A percentile compares a stretch with the other conserved stretches of the same genome.
phyloP scores from a whole-genome alignment of 495 filamentous ascomycete species.

The Viridothelium virens region DNA sequence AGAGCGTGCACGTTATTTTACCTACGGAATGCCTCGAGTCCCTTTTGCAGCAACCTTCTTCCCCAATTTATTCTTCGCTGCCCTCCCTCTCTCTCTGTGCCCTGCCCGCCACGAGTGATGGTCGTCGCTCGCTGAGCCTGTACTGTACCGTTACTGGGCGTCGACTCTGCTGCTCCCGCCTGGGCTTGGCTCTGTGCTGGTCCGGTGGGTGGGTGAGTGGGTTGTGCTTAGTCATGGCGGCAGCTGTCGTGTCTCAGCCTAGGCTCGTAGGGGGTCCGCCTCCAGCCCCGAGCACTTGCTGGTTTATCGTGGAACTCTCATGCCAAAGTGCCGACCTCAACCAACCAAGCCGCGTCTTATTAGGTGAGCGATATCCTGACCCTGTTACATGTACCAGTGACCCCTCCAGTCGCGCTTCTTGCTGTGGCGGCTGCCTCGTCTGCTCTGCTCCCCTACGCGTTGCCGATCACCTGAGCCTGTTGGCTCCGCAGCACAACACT shows the following conservation, averaged over 20 bases:
- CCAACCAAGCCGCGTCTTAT: slow-evolving; percentile 8
- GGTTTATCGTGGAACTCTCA: slow-evolving; percentile 10
- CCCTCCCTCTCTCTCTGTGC: background rate
- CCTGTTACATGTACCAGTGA: background rate
- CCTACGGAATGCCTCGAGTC: slow-evolving; percentile 5
- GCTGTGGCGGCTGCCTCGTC: background rate
- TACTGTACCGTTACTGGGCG: background rate
- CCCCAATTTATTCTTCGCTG: background rate
- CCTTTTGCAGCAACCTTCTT: background rate
- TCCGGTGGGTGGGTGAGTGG: no score
- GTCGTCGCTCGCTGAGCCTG: background rate
- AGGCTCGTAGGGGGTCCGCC: slow-evolving; percentile 2
- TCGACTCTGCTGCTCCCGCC: background rate
- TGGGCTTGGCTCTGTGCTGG: background rate
- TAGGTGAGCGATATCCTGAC: background rate
- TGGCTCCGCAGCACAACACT: slow-evolving; percentile 10
- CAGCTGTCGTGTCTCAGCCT: background rate
- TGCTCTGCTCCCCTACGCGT: background rate
- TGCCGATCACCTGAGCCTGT: slow-evolving; percentile 4
- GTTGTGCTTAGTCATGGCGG: slow-evolving; percentile 1
- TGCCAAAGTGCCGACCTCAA: slow-evolving; percentile 7
- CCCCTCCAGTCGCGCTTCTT: background rate
- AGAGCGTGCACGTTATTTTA: slow-evolving; percentile 10
- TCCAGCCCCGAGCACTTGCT: slow-evolving; percentile 7
- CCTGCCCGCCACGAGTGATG: background rate